Percentiles rank a stretch among this genome's conserved stretches.
Conservation (phyloP, 108 stramenopile genomes). For the Fistulifera pelliculosa region DNA sequence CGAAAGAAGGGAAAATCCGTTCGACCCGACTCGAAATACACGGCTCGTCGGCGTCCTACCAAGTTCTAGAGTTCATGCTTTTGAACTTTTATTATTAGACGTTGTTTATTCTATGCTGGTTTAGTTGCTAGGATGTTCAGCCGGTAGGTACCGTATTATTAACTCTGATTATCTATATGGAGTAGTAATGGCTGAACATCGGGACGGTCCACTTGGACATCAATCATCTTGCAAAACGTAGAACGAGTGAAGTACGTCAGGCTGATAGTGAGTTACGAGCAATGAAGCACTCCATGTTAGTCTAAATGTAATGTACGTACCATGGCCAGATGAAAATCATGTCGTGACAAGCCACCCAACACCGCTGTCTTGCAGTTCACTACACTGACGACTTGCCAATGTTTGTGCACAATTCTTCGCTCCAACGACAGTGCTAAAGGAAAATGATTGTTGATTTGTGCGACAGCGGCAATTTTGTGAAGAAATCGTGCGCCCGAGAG, state of each 20-base stretch:
- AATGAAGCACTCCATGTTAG: too few relatives aligned
- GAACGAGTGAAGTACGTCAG: too few relatives aligned
- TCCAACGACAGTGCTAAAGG: constrained; percentile 25
- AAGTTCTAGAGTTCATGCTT: constrained; percentile 69
- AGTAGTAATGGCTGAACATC: not conserved
- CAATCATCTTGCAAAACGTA: not conserved
- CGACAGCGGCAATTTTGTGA: constrained; percentile 39
- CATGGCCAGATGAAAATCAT: constrained; percentile 56
- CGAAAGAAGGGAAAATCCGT: constrained; percentile 91
- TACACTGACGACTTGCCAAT: constrained; percentile 31
- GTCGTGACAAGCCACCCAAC: constrained; percentile 37
- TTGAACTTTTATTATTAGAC: too few relatives aligned
- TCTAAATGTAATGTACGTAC: too few relatives aligned
- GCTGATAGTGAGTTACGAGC: too few relatives aligned
- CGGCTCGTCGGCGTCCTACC: constrained; percentile 89
- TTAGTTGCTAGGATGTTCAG: too few relatives aligned
- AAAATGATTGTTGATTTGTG: constrained; percentile 49
- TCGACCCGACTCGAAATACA: constrained; percentile 92
- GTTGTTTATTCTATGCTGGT: too few relatives aligned
- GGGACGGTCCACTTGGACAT: not conserved
- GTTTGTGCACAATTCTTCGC: constrained; percentile 23
- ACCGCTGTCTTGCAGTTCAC: constrained; percentile 34
- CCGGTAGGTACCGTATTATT: not conserved
- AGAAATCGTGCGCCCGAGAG: constrained; percentile 31
- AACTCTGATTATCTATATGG: not conserved